These are phyloP conservation scores for Bathelium albidoporum DNA, from an alignment of 495 filamentous ascomycete species.

Conservation along the genomic window DNA sequence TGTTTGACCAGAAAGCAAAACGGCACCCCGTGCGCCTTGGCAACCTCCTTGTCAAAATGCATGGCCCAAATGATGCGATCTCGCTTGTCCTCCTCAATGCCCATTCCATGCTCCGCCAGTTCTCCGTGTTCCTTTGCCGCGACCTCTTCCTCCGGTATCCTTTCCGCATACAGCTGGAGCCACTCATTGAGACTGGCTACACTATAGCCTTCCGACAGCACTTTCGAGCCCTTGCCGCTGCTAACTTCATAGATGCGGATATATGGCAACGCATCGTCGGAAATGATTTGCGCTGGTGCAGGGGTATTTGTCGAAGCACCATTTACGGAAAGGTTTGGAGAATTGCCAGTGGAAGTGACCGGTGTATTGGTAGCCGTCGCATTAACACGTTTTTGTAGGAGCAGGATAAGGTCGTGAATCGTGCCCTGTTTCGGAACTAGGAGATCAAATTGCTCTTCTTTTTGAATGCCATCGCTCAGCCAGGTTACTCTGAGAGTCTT, in stretches of 20 bases:
- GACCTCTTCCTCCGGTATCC: constrained; percentile 63
- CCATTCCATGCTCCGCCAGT: constrained; percentile 28
- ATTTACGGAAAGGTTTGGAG: background rate
- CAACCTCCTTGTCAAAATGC: constrained; percentile 83
- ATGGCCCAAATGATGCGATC: constrained; percentile 63
- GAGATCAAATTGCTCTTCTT: constrained; percentile 74
- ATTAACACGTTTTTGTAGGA: constrained; percentile 46
- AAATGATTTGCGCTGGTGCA: constrained; percentile 42
- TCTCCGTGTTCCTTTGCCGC: constrained; percentile 57
- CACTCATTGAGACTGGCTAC: constrained; percentile 78
- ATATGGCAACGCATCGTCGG: constrained; percentile 56
- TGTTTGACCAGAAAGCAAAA: constrained; percentile 84
- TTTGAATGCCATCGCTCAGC: constrained; percentile 80
- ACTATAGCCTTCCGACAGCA: constrained; percentile 50
- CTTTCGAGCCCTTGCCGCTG: constrained; percentile 67
- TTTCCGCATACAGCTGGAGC: constrained; percentile 67
- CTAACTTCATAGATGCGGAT: constrained; percentile 73
- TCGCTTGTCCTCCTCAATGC: constrained; percentile 20
- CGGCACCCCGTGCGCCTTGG: constrained; percentile 68
- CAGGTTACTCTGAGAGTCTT: constrained; percentile 71
- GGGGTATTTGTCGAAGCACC: background rate
- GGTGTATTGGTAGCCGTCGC: background rate
- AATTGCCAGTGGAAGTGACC: background rate
- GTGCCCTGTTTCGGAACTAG: constrained; percentile 74
- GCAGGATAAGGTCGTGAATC: constrained; percentile 62